Base-by-base conservation (phyloP, 2,329 filamentous ascomycete genomes). In the Fusarium sarcochroum region DNA sequence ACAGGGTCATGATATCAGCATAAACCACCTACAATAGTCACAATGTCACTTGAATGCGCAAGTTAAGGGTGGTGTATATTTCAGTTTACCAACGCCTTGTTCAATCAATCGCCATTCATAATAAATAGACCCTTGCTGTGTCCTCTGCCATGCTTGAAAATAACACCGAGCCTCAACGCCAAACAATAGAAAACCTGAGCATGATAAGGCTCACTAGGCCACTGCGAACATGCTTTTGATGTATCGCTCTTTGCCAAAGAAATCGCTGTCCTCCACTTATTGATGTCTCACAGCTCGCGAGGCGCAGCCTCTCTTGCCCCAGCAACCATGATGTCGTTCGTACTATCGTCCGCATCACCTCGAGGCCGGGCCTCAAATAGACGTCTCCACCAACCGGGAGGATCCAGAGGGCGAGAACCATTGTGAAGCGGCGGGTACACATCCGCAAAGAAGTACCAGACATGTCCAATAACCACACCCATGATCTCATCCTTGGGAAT, bases 381-480 rank as follows among this genome's bases (percentile, higher is more conserved):
- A 41, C 94, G 87, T 59, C 92, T 87, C 95, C 95, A 99, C 90
- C 93, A 98, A 61, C 83, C 82, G 0, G 96, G 96, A 37, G 96
- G 95, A 73, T 97, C 95, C 47, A 99, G 85, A 1, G 96, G 96
- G 57, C 93, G 87, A 51, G 91, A 90, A 18, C 93, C 93, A 67
- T 91, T 90, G 80, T 98, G 93, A 42, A 98, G 87, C 5, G 94
- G 92, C 5, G 96, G 96, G 79, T 97, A 99, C 17, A 99, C 94
- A 78, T 99, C 96, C 62, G 90, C 93, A 80, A 98, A 98, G 82
- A 98, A 99, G 80, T 98, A 99, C 91, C 94, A 98, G 40, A 98
- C 86, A 80, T 99, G 96, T 11, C 96, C 96, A 38, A 98, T 94
- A 11, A 96, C 89, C 17, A 98, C 93, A 6, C 96, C 96, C 83